These are phyloP conservation scores for Pelargonium nanum DNA, from an alignment of 345 rosid genomes.

Conservation along the genomic window DNA sequence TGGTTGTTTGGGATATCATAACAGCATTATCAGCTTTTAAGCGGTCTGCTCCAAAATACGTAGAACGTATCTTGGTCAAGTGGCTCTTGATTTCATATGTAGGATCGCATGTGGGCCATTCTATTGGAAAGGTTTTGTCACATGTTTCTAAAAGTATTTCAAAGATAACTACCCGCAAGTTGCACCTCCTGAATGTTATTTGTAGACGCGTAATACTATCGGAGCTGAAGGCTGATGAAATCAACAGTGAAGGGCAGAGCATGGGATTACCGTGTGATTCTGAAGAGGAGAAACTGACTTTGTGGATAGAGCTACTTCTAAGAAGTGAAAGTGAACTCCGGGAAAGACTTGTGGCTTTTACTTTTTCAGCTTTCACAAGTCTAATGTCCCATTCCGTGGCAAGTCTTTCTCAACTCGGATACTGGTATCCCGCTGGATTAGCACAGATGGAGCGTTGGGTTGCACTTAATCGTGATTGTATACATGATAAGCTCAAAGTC, in stretches of 20 bases:
- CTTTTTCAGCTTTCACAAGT: constrained; percentile 37
- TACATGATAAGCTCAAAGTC: constrained; percentile 30
- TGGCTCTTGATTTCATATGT: constrained; percentile 52
- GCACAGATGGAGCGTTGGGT: constrained; percentile 77
- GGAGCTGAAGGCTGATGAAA: constrained; percentile 45
- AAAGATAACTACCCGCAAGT: constrained; percentile 42
- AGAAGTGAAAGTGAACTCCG: constrained; percentile 81
- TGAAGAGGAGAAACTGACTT: constrained; percentile 23
- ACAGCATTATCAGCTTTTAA: constrained; percentile 67
- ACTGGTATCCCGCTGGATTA: constrained; percentile 55
- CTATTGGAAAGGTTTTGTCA: constrained; percentile 35
- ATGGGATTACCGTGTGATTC: constrained; percentile 13
- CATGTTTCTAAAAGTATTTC: constrained; percentile 30
- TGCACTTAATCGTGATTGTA: constrained; percentile 22
- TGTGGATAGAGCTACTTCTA: constrained; percentile 51
- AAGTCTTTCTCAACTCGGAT: constrained; percentile 15
- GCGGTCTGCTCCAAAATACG: constrained; percentile 44
- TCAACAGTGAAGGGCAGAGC: constrained; percentile 30
- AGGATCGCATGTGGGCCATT: constrained; percentile 27
- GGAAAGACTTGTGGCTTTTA: constrained; percentile 55
- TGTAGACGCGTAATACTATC: constrained; percentile 54
- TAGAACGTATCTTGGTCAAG: constrained; percentile 40
- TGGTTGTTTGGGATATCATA: constrained; percentile 72
- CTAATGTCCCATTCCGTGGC: constrained; percentile 16
- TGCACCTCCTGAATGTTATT: constrained; percentile 69